Percentiles rank a stretch among this genome's conserved stretches.
Evolutionary conservation across 805 yeast genomes (phyloP).

Genomic region (Ogataea pini): DNA sequence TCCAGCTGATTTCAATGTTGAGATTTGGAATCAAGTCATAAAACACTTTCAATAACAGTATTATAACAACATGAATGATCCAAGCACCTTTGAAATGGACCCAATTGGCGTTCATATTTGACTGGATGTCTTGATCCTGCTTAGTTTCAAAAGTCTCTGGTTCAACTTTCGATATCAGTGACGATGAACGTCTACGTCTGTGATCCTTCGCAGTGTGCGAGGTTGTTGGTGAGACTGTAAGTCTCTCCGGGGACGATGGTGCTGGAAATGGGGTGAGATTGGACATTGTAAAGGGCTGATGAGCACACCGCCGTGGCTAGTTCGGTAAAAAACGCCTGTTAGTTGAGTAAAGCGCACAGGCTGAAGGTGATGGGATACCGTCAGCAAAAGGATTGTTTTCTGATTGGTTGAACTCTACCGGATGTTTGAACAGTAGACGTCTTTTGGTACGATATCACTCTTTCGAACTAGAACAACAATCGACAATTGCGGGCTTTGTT

Average conservation of each 20-base stretch:
- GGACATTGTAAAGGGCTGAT: not conserved
- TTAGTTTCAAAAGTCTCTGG: conserved; percentile 91
- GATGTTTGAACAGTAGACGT: too few relatives aligned
- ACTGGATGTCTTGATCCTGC: conserved; percentile 84
- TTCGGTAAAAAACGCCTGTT: not conserved
- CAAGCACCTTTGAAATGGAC: conserved; percentile 96
- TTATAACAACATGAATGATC: conserved; percentile 86
- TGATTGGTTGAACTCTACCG: too few relatives aligned
- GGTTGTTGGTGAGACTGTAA: conserved; percentile 37
- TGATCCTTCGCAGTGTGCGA: conserved; percentile 36
- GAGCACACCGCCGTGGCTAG: conserved; percentile 1
- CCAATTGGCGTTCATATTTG: conserved; percentile 95
- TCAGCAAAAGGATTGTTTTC: not conserved
- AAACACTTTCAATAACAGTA: conserved; percentile 68
- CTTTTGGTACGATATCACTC: not conserved
- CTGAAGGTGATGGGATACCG: not conserved
- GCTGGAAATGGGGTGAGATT: conserved; percentile 36
- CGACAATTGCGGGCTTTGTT: conserved; percentile 1
- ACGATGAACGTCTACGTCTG: conserved; percentile 74
- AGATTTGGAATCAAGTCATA: conserved; percentile 82
- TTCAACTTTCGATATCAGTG: conserved; percentile 86
- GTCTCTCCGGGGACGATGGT: conserved; percentile 36
- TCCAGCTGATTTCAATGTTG: conserved; percentile 86
- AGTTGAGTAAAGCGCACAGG: not conserved
- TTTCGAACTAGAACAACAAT: not conserved